Base-by-base conservation (phyloP, 2,329 filamentous ascomycete genomes). In the Aspergillus brunneoviolaceus region DNA sequence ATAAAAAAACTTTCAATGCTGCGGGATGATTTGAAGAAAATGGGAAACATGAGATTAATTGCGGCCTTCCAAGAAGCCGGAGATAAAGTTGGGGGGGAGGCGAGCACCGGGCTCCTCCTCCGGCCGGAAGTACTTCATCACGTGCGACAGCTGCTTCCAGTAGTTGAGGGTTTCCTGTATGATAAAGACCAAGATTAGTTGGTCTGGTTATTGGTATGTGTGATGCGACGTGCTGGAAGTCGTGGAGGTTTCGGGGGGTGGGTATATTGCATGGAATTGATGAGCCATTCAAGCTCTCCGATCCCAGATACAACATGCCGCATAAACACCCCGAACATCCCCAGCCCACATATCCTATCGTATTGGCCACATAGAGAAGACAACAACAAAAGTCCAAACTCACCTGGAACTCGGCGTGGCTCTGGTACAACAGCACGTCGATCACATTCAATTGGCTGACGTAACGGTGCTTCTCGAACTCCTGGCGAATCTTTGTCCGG, bases 81-180 rank as follows among this genome's bases (percentile, higher is more conserved):
- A 85, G 81, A 99, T 96, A 81, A 99, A 99, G 82, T 86, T 95
- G 71, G 87, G 87, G 45, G 94, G 94, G 79, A 97, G 80, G 75
- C 86, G 87, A 69, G 86, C 83, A 67, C 82, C 91, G 76, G 83
- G 89, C 77, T 87, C 91, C 82, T 87, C 91, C 78, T 98, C 93
- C 70, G 88, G 85, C 75, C 93, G 88, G 85, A 98, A 99, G 80
- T 96, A 99, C 71, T 95, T 92, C 85, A 99, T 92, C 69, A 99
- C 85, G 77, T 99, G 95, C 65, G 90, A 90, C 63, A 93, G 84
- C 80, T 99, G 95, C 81, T 97, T 96, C 95, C 95, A 99, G 84
- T 90, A 99, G 82, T 99, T 99, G 84, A 99, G 87, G 57, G 91
- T 99, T 84, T 99, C 95, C 93, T 97, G 33, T 3, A 23, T 23